Conservation (phyloP, 129 eudicot genomes). For the Pseudognaphalium luteoalbum region DNA sequence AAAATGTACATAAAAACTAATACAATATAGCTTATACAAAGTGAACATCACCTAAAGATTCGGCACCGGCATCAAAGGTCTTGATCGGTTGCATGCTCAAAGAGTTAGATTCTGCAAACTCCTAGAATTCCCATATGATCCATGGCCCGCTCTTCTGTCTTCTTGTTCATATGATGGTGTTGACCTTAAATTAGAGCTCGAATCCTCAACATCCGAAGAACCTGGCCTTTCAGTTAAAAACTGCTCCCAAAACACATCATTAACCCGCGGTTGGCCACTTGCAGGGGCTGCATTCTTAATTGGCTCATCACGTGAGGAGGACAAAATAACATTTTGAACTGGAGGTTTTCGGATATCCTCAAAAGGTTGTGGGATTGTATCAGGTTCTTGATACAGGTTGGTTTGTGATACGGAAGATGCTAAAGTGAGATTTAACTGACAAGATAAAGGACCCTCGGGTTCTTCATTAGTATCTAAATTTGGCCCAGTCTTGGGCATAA, state of each 20-base stretch:
- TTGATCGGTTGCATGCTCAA: slow-evolving; percentile 16
- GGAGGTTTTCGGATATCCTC: slow-evolving; percentile 40
- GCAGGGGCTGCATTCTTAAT: slow-evolving; percentile 36
- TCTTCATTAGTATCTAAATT: slow-evolving; percentile 52
- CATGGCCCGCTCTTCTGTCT: slow-evolving; percentile 45
- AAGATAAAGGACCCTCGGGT: slow-evolving; percentile 54
- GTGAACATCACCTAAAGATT: slow-evolving; percentile 20
- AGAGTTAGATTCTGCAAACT: slow-evolving; percentile 61
- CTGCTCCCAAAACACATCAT: slow-evolving; percentile 95
- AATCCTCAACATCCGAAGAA: slow-evolving; percentile 68
- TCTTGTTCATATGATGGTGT: slow-evolving; percentile 54
- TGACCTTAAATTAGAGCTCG: slow-evolving; percentile 55
- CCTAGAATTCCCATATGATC: slow-evolving; percentile 43
- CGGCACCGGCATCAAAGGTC: background rate
- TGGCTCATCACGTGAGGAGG: slow-evolving; percentile 36
- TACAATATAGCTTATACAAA: slow-evolving; percentile 16
- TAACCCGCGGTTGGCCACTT: slow-evolving; percentile 51
- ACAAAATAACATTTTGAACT: slow-evolving; percentile 32
- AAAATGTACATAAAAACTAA: background rate
- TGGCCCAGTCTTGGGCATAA: slow-evolving; percentile 37
- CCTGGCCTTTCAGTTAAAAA: slow-evolving; percentile 92
- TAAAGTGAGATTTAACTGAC: slow-evolving; percentile 76
- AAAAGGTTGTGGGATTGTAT: slow-evolving; percentile 33
- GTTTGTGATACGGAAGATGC: slow-evolving; percentile 65
- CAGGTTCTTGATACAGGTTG: slow-evolving; percentile 41